These are phyloP conservation scores for Kondoa subrosea DNA, from an alignment of 768 basidiomycete species.

Conservation along the genomic window DNA sequence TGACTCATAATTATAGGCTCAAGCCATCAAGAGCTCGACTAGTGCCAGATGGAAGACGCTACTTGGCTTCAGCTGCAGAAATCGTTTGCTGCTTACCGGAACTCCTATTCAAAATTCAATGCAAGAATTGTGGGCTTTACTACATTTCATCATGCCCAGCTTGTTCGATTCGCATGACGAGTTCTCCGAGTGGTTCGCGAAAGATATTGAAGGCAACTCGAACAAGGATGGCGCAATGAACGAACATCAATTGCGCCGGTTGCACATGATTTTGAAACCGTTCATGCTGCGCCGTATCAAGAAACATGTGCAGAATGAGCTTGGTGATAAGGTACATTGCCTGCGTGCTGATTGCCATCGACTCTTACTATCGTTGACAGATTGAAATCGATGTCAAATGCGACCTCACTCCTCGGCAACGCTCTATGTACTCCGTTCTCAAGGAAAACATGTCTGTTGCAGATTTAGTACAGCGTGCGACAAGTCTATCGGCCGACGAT, in stretches of 20 bases:
- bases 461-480: constrained; percentile 82
- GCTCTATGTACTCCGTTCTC: constrained; percentile 70
- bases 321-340: constrained; percentile 87
- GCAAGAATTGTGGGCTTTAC: constrained; percentile 97
- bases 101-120: constrained; percentile 99
- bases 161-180: constrained; percentile 98
- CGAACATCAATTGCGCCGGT: constrained; percentile 78
- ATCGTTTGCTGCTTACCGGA: constrained; percentile 82
- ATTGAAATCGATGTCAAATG: constrained; percentile 93
- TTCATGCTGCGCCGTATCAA: constrained; percentile 98
- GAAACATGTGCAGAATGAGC: constrained; percentile 96
- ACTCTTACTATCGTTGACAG: constrained; percentile 35
- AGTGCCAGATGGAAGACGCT: constrained; percentile 95
- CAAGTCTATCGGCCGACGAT: constrained; percentile 62
- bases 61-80: constrained; percentile 85
- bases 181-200: constrained; percentile 99
- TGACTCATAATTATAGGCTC: constrained; percentile 34
- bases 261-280: constrained; percentile 98
- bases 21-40: constrained; percentile 96
- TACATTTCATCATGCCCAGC: constrained; percentile 99
- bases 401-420: constrained; percentile 81
- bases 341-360: background rate
- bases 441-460: constrained; percentile 85
- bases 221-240: constrained; percentile 74
- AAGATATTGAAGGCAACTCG: constrained; percentile 89